phyloP scores from a whole-genome alignment of 2,329 filamentous ascomycete species.

The Teratosphaeria destructans region DNA sequence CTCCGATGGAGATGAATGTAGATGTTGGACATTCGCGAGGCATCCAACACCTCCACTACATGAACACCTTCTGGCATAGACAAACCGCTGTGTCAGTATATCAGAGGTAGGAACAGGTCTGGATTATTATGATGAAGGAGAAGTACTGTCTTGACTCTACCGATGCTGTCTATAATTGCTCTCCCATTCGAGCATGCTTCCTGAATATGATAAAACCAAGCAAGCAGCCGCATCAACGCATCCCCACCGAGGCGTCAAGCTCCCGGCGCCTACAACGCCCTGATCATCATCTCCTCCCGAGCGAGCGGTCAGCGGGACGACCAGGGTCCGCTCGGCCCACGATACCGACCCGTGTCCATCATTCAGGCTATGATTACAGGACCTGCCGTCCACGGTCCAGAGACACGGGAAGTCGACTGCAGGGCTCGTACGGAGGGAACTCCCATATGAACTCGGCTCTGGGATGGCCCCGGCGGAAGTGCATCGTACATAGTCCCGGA shows the following conservation, averaged over 20 bases:
- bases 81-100: too few relatives aligned
- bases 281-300: background rate
- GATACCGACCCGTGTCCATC: background rate
- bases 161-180: too few relatives aligned
- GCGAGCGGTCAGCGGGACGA: background rate
- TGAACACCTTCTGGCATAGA: too few relatives aligned
- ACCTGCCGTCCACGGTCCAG: background rate
- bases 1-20: background rate
- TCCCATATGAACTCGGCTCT: background rate
- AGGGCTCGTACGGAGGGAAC: too few relatives aligned
- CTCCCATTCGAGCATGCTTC: too few relatives aligned
- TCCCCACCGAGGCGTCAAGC: background rate
- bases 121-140: too few relatives aligned
- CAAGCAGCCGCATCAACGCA: background rate
- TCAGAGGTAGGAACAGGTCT: too few relatives aligned
- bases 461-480: background rate
- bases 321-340: background rate
- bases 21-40: too few relatives aligned
- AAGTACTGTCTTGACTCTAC: too few relatives aligned
- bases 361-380: background rate
- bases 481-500: too few relatives aligned
- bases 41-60: too few relatives aligned
- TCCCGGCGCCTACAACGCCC: background rate
- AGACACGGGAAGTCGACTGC: background rate
- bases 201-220: background rate